Evolutionary conservation across 345 rosid species (phyloP).

Genomic region (Bruguiera sexangula): DNA sequence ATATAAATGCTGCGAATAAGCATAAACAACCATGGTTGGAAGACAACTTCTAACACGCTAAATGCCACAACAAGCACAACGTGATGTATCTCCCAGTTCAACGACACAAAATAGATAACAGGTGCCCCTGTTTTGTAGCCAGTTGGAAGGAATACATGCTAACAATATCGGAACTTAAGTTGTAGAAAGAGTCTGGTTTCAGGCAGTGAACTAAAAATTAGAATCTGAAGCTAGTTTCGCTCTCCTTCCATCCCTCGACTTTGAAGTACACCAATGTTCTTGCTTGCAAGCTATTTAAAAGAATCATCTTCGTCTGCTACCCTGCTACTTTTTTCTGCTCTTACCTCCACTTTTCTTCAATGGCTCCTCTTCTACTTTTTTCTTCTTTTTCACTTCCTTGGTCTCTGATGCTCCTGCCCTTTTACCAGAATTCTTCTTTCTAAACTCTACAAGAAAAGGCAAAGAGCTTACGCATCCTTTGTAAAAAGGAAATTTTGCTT

Average conservation of each 20-base stretch:
- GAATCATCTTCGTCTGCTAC: slow-evolving; percentile 9
- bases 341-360: slow-evolving; percentile 31
- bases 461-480: slow-evolving; percentile 1
- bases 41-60: no score
- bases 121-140: no score
- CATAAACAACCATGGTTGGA: no score
- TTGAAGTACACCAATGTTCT: background rate
- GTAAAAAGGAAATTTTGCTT: background rate
- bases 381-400: slow-evolving; percentile 50
- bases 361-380: slow-evolving; percentile 35
- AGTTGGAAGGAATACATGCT: no score
- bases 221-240: background rate
- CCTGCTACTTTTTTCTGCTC: slow-evolving; percentile 22
- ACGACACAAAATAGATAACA: no score
- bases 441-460: slow-evolving; percentile 45
- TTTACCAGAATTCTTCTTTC: slow-evolving; percentile 59
- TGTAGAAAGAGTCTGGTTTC: no score
- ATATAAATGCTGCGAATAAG: no score
- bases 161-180: no score
- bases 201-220: no score
- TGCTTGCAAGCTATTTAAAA: background rate
- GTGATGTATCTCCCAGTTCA: no score
- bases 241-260: background rate
- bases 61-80: no score
- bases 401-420: slow-evolving; percentile 46